These are phyloP conservation scores for Leishmania arabica DNA, from an alignment of 208 protist genomes.

Conservation along the genomic window DNA sequence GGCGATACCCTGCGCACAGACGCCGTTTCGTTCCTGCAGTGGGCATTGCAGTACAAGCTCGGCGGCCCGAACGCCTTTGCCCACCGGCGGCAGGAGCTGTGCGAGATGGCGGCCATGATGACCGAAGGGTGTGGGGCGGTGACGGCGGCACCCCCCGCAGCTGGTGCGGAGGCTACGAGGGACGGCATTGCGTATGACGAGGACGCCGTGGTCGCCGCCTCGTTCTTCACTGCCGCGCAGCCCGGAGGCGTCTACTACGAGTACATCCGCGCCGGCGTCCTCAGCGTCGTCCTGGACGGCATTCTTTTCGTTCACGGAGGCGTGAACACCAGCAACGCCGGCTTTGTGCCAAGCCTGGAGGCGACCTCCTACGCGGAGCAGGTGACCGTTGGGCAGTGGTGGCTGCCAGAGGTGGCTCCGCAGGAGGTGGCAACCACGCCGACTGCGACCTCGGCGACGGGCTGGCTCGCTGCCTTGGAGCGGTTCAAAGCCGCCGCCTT, in stretches of 20 bases:
- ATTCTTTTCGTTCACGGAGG: constrained; percentile 89
- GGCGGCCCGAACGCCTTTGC: constrained; percentile 66
- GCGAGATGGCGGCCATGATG: constrained; percentile 20
- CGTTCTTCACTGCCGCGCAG: constrained; percentile 61
- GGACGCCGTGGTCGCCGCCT: constrained; percentile 65
- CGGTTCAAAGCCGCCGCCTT: constrained; percentile 56
- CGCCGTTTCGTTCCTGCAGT: constrained; percentile 56
- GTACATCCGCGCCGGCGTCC: constrained; percentile 58
- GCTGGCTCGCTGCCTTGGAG: constrained; percentile 65
- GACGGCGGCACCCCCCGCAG: not conserved
- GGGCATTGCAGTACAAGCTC: constrained; percentile 70
- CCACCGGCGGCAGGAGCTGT: constrained; percentile 66
- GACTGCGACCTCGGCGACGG: not conserved
- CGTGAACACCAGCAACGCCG: constrained; percentile 64
- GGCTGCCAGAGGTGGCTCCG: constrained; percentile 25
- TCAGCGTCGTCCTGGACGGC: constrained; percentile 59
- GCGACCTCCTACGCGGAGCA: constrained; percentile 27
- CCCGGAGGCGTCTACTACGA: constrained; percentile 78
- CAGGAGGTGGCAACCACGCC: not conserved
- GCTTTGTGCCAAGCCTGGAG: constrained; percentile 57
- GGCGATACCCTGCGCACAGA: constrained; percentile 17
- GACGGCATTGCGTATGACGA: not conserved
- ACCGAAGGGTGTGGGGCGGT: not conserved
- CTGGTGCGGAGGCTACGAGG: not conserved
- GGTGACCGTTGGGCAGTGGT: constrained; percentile 24